Percentiles rank a stretch among this genome's conserved stretches.
phyloP scores from a whole-genome alignment of 768 basidiomycete genomes.

The Royoungia palumana region DNA sequence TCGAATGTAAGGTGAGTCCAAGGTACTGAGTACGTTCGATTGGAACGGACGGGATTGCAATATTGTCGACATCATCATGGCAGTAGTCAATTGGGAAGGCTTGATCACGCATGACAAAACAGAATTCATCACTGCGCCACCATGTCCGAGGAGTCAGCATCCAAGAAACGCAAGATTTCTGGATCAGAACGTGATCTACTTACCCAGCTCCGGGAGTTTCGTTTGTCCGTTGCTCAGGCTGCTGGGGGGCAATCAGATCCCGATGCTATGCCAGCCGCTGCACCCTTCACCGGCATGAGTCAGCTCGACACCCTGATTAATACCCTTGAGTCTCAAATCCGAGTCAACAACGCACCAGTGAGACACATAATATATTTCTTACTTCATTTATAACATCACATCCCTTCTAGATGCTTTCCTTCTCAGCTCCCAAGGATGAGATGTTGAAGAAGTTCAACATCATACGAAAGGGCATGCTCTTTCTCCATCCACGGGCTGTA shows the following conservation, averaged over 20 bases:
- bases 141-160: too few species aligned
- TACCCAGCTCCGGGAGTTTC: too few species aligned
- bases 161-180: too few species aligned
- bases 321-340: not conserved
- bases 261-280: not conserved
- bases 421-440: not conserved
- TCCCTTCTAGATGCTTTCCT: too few species aligned
- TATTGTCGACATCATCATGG: not conserved
- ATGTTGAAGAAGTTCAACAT: not conserved
- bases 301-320: not conserved
- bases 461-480: not conserved
- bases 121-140: too few species aligned
- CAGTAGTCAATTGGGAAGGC: not conserved
- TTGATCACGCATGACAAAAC: too few species aligned
- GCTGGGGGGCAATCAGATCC: not conserved
- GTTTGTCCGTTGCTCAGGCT: not conserved
- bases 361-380: too few species aligned
- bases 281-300: not conserved
- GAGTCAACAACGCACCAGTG: not conserved
- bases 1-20: slow-evolving; percentile 19
- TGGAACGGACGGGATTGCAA: not conserved
- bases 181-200: too few species aligned
- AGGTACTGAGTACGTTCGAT: slow-evolving; percentile 2
- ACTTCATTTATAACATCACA: too few species aligned
- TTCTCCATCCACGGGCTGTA: not conserved